Base-by-base conservation (phyloP, 495 filamentous ascomycete genomes). In the Penicillium crystallinum region DNA sequence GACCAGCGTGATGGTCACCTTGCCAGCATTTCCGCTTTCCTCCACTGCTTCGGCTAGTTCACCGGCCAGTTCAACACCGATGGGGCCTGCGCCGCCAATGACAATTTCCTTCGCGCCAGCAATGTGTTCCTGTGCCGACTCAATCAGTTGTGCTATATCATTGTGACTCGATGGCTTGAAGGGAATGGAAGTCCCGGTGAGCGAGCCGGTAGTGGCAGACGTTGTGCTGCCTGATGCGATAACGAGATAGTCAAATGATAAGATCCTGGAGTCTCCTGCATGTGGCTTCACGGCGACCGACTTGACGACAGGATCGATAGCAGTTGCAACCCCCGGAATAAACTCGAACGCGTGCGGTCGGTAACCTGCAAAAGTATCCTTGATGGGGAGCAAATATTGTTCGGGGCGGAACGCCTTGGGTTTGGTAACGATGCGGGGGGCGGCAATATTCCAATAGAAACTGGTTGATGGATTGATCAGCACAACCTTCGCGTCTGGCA, bases 1-100 rank as follows among this genome's bases (percentile, higher is more conserved):
- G 25, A 83, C 54, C 18, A 82, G 58, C 1, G 76, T 80, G 55
- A 84, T 66, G 3, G 58, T 62, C 14, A 73, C 65, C 43, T 76
- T 64, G 10, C 35, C 41, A 10, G 49, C 12, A 31, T 41, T 53
- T 15, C 65, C 68, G 39, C 65, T 73, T 53, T 73, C 67, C 33
- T 69, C 63, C 2, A 64, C 74, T 38, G 72, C 72, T 18, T 77
- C 73, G 5, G 74, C 80, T 18, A 85, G 59, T 64, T 88, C 85
- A 30, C 75, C 85, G 1, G 77, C 76, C 1, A 81, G 52, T 55
- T 88, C 84, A 37, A 89, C 77, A 10, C 85, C 88, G 2, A 86
- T 80, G 4, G 82, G 69, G 0, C 89, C 89, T 0, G 75, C 88
- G 27, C 89, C 89, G 6, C 73, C 83, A 37, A 89, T 65, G 4